Evolutionary conservation across 202 grass and related monocot species (phyloP), one percentile per base, ranked within the genome.

Genomic region (Hordeum pubiflorum): DNA sequence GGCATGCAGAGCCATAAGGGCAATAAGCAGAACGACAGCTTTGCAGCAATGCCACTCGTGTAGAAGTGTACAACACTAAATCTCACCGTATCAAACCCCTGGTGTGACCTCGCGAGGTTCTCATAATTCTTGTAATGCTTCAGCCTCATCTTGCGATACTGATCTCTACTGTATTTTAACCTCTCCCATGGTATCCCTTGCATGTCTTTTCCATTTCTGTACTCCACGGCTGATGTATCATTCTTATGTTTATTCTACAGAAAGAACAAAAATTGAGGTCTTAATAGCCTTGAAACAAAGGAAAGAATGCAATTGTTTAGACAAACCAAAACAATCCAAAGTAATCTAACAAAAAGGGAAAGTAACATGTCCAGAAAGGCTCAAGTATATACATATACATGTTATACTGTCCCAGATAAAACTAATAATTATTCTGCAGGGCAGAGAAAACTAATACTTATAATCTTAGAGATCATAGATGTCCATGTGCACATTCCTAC

Each of bases 101-200:
- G 66, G 3, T 38, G 84, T n/a, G 86, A 69, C 68, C 81, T 66
- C 5, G 66, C 74, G 34, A 91, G 58, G 76, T 79, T 89, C 72
- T 86, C 81, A 57, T 86, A 97, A 63, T 97, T 97, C 55, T 68
- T 87, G 76, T 97, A 97, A 66, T 70, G 87, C 58, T 89, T 80
- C 46, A 93, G 63, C 72, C 93, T 97, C 84, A 79, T 82, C 29
- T 79, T 21, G 75, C 93, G 93, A 21, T 93, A 93, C 54, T 89
- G 18, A 8, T 93, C 82, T 83, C 93, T 91, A 50, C 56, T 77
- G 80, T 91, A 89, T 8, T 86, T 75, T 69, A 97, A 81, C 65
- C 89, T 91, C 37, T 89, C 93, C 93, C 93, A 93, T 14, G 91
- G 82, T 81, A 97, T 97, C 26, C 91, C 93, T 87, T 97, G 93